Evolutionary conservation across 2,329 filamentous ascomycete genomes (phyloP).

Genomic region (Aspergillus glaucus): DNA sequence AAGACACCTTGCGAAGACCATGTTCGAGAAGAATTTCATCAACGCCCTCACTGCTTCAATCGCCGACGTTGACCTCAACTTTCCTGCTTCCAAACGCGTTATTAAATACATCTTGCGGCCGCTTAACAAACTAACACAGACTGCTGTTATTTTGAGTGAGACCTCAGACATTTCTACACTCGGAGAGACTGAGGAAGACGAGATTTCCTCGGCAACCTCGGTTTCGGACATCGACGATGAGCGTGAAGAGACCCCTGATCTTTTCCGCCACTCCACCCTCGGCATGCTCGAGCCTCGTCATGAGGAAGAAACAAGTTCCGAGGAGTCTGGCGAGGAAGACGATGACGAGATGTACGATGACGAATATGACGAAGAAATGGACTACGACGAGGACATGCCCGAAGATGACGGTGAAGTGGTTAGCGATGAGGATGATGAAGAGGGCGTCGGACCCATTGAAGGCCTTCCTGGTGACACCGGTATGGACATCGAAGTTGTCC

Average conservation of each 20-base stretch:
- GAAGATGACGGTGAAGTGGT: slow-evolving; percentile 78
- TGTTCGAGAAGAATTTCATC: slow-evolving; percentile 98
- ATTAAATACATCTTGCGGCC: slow-evolving; percentile 95
- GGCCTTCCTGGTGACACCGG: slow-evolving; percentile 55
- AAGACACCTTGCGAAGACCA: slow-evolving; percentile 80
- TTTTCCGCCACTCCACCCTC: slow-evolving; percentile 92
- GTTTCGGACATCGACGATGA: slow-evolving; percentile 82
- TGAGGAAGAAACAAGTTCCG: slow-evolving; percentile 74
- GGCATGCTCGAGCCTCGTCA: slow-evolving; percentile 86
- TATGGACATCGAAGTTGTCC: slow-evolving; percentile 78
- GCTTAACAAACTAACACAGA: slow-evolving; percentile 77
- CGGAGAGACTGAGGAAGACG: slow-evolving; percentile 71
- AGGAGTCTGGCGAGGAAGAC: slow-evolving; percentile 56
- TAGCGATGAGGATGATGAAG: slow-evolving; percentile 80
- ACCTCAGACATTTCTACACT: slow-evolving; percentile 65
- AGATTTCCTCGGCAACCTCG: slow-evolving; percentile 80
- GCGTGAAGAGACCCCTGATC: slow-evolving; percentile 89
- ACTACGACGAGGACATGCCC: slow-evolving; percentile 78
- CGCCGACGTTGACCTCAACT: slow-evolving; percentile 91
- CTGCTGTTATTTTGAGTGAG: slow-evolving; percentile 78
- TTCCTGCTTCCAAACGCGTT: slow-evolving; percentile 83
- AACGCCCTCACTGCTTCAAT: slow-evolving; percentile 83
- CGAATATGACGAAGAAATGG: slow-evolving; percentile 83
- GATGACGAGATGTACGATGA: slow-evolving; percentile 92
- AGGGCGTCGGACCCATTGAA: slow-evolving; percentile 69